Evolutionary conservation across 2,329 filamentous ascomycete species (phyloP), one percentile per base, ranked within the genome.

Genomic region (Taxawa tesnikishii): DNA sequence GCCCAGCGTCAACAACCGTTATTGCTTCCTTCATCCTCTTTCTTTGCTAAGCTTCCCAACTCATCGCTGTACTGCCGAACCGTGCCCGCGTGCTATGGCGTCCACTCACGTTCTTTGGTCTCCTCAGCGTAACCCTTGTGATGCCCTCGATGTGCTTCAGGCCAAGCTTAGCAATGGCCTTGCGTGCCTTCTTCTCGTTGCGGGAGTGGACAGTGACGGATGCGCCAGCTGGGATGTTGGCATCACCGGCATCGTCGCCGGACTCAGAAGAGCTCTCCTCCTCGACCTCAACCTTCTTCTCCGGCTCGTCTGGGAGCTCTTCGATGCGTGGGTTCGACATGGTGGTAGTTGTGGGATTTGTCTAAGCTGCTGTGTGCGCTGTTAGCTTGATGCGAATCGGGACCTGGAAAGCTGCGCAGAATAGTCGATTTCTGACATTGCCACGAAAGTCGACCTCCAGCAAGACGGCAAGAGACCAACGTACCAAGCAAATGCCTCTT

Each of bases 141-240:
- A 98, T 98, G 59, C 90, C 92, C 55, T 83, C 81, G 49, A 98
- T 81, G 57, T 88, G 85, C 73, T 84, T 90, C 59, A 98, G 71
- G 60, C 93, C 87, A 58, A 96, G 78, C 79, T 98, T 98, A 64
- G 85, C 83, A 60, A 98, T 93, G 56, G 87, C 85, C 77, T 98
- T 98, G 68, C 90, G 81, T 53, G 90, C 92, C 79, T 98, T 98
- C 83, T 98, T 98, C 81, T 98, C 90, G 70, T 96, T 96, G 65
- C 90, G 85, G 59, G 84, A 94, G 75, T 96, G 88, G 56, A 98
- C 79, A 53, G 90, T 76, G 56, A 88, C 81, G 45, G 80, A 76
- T 55, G 85, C 83, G 57, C 88, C 90, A 48, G 82, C 79, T 58
- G 88, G 84, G 51, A 79, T 76, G 59, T 63, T 69, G 51, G 69